These are phyloP conservation scores for Annona squamosa DNA, from an alignment of 164 flowering plant species.

Conservation along the genomic window DNA sequence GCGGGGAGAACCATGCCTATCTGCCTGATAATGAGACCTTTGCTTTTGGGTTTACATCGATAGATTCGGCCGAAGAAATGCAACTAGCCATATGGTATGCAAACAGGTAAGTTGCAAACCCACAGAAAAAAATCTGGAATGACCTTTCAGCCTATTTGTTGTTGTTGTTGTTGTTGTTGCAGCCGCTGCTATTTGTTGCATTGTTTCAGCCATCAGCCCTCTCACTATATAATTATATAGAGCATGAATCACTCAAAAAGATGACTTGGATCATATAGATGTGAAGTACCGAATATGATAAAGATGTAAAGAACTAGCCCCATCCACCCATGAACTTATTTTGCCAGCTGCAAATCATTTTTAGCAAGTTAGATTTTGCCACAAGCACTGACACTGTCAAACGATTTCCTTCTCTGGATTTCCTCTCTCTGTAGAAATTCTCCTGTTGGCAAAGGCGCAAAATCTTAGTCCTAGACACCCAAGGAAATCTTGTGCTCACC, in stretches of 20 bases:
- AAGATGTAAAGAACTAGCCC: background rate
- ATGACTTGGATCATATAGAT: no score
- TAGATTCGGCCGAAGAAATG: conserved; percentile 18
- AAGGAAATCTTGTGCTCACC: conserved; percentile 65
- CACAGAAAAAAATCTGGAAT: no score
- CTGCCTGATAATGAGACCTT: conserved; percentile 69
- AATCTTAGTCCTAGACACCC: conserved; percentile 49
- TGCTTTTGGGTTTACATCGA: conserved; percentile 62
- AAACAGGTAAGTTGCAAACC: conserved; percentile 40
- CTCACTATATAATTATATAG: no score
- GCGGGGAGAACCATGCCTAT: conserved; percentile 49
- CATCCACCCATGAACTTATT: background rate
- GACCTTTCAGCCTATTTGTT: no score
- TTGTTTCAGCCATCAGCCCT: no score
- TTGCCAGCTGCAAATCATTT: no score
- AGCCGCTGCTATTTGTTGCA: no score
- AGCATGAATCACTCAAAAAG: no score
- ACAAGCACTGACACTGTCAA: background rate
- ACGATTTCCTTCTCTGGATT: conserved; percentile 24
- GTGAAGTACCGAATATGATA: no score
- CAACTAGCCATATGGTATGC: conserved; percentile 76
- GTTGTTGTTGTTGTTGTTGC: no score
- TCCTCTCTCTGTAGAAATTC: conserved; percentile 56
- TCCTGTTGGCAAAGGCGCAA: conserved; percentile 58
- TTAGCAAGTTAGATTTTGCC: no score